Evolutionary conservation across 2,329 filamentous ascomycete genomes (phyloP), one percentile per base, ranked within the genome.

Genomic region (Hirsutella rhossiliensis): DNA sequence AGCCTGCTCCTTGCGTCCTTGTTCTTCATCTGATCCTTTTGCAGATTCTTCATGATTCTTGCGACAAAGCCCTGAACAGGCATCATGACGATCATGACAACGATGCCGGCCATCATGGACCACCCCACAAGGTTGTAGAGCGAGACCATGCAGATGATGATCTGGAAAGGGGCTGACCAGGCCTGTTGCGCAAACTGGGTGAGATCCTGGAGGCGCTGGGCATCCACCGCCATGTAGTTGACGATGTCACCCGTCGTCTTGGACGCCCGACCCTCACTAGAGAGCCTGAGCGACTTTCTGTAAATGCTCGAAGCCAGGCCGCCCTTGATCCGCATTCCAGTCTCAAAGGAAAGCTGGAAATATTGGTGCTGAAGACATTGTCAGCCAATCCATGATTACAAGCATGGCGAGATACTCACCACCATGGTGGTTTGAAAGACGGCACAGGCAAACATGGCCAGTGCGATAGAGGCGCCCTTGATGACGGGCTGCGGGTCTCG

Each of bases 191-290:
- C 88, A 60, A 92, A 98, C 58, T 98, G 94, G 2, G 90, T 87
- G 45, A 98, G 70, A 64, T 98, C 92, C 56, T 96, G 86, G 17
- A 98, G 74, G 51, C 94, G 83, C 64, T 98, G 92, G 13, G 90
- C 90, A 60, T 98, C 92, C 11, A 98, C 90, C 39, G 94, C 92
- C 90, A 98, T 98, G 65, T 95, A 92, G 60, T 98, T 98, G 61
- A 98, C 92, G 57, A 98, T 97, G 57, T 98, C 94, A 45, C 92
- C 92, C 0, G 92, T 98, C 0, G 87, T 86, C 66, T 97, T 96
- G 38, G 80, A 67, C 2, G 88, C 76, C 43, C 90, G 79, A 9
- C 92, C 92, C 65, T 98, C 92, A 55, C 94, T 97, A 5, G 90
- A 97, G 17, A 98, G 72, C 50, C 79, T 82, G 49, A 97, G 73